A percentile compares a stretch with the other conserved stretches of the same genome.
phyloP scores from a whole-genome alignment of 225 moss, liverwort and hornwort genomes.

The Ulota crispa region DNA sequence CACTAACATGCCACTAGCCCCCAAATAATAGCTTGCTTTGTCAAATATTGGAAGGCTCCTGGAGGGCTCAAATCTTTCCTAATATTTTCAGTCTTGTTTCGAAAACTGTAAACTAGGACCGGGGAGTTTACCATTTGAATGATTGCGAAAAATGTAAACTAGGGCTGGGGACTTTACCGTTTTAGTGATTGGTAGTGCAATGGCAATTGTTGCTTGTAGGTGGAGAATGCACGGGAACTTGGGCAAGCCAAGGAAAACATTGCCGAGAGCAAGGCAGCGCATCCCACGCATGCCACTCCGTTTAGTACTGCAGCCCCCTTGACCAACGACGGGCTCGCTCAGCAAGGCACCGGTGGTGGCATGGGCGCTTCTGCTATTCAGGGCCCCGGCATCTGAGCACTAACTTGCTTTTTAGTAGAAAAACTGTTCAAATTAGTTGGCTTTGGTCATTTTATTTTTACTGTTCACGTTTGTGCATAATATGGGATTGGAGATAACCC shows the following conservation, averaged over 20 bases:
- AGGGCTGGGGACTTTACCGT: too few species aligned
- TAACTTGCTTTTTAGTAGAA: not conserved
- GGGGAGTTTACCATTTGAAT: not conserved
- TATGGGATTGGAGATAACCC: too few species aligned
- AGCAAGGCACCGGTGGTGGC: not conserved
- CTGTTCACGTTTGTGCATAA: too few species aligned
- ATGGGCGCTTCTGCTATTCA: not conserved
- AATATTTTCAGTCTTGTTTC: too few species aligned
- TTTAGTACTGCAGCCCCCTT: not conserved
- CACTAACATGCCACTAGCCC: too few species aligned
- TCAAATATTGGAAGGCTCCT: too few species aligned
- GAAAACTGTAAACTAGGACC: not conserved
- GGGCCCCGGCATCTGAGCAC: not conserved
- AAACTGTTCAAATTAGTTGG: too few species aligned
- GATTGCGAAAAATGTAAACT: not conserved
- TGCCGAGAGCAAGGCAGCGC: constrained; percentile 24
- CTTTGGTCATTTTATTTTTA: too few species aligned
- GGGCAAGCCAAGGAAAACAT: constrained; percentile 21
- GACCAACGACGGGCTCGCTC: constrained; percentile 15
- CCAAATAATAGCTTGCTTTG: too few species aligned
- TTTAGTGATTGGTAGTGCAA: too few species aligned
- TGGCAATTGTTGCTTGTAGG: not conserved
- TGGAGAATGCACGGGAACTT: constrained; percentile 15
- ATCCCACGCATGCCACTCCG: not conserved
- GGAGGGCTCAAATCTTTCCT: too few species aligned